phyloP scores from a whole-genome alignment of 805 yeast species.

The Ogataea naganishii region DNA sequence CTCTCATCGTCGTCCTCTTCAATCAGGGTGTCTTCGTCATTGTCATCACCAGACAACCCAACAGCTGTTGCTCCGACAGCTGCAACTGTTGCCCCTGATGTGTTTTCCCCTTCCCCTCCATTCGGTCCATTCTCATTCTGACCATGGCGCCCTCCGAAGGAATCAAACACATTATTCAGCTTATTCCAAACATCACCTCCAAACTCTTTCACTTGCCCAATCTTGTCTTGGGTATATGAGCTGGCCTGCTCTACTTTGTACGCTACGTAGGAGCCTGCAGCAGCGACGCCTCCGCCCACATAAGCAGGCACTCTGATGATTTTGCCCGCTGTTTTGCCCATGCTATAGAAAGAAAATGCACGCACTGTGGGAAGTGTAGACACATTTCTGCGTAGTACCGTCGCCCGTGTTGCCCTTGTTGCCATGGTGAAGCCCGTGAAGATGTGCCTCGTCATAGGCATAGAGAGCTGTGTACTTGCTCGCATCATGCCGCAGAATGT shows the following conservation, averaged over 20 bases:
- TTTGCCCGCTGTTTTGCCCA: constrained; percentile 48
- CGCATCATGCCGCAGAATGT: no score
- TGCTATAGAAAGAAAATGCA: constrained; percentile 26
- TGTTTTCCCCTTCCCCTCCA: constrained; percentile 11
- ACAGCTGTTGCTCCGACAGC: constrained; percentile 49
- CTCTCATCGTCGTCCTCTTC: constrained; percentile 35
- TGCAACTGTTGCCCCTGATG: constrained; percentile 20
- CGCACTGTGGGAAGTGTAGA: no score
- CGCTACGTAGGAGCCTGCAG: constrained; percentile 88
- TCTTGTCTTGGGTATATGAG: constrained; percentile 55
- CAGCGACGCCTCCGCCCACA: constrained; percentile 86
- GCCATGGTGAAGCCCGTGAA: no score
- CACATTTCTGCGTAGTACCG: no score
- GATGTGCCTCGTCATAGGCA: no score
- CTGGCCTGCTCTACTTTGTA: constrained; percentile 89
- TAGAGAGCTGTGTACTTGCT: no score
- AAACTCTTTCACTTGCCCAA: constrained; percentile 53
- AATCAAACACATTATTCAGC: constrained; percentile 39
- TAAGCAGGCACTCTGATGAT: constrained; percentile 65
- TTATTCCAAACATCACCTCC: constrained; percentile 46
- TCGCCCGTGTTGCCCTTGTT: no score
- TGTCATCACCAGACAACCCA: constrained; percentile 33
- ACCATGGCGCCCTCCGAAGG: constrained; percentile 27
- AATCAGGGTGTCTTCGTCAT: constrained; percentile 41
- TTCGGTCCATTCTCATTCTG: constrained; percentile 16